Evolutionary conservation across 2,329 filamentous ascomycete genomes (phyloP).

Genomic region (Pseudogymnoascus sp.): DNA sequence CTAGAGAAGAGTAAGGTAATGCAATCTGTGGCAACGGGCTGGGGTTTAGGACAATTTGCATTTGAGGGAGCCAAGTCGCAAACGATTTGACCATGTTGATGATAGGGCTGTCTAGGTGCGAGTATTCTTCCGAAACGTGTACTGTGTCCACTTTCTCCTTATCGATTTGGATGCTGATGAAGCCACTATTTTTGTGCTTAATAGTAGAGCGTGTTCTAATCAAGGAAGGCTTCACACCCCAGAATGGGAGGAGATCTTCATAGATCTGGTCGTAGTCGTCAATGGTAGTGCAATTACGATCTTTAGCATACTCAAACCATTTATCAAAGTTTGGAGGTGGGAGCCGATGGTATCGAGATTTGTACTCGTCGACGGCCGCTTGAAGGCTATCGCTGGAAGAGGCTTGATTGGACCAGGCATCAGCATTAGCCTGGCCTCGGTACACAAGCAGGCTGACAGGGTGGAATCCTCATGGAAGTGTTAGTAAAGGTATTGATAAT

Average conservation of each 20-base stretch:
- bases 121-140: neutral
- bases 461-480: slow-evolving; percentile 5
- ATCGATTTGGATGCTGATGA: slow-evolving; percentile 30
- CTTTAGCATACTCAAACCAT: slow-evolving; percentile 28
- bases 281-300: slow-evolving; percentile 22
- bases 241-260: slow-evolving; percentile 26
- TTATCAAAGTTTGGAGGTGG: slow-evolving; percentile 21
- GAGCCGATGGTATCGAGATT: slow-evolving; percentile 13
- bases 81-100: slow-evolving; percentile 34
- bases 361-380: slow-evolving; percentile 16
- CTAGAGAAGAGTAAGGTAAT: slow-evolving; percentile 21
- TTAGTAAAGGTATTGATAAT: neutral
- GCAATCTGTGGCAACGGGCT: slow-evolving; percentile 43
- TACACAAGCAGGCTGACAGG: slow-evolving; percentile 15
- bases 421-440: slow-evolving; percentile 5
- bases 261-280: slow-evolving; percentile 28
- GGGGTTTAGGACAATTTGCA: slow-evolving; percentile 45
- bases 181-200: slow-evolving; percentile 16
- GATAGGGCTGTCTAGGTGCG: slow-evolving; percentile 28
- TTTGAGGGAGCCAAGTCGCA: slow-evolving; percentile 39
- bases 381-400: slow-evolving; percentile 11
- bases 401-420: slow-evolving; percentile 15
- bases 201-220: slow-evolving; percentile 18
- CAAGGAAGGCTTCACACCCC: slow-evolving; percentile 22
- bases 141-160: slow-evolving; percentile 24